These are phyloP conservation scores for Annona cherimola DNA, from an alignment of 164 flowering plant species.

Conservation along the genomic window DNA sequence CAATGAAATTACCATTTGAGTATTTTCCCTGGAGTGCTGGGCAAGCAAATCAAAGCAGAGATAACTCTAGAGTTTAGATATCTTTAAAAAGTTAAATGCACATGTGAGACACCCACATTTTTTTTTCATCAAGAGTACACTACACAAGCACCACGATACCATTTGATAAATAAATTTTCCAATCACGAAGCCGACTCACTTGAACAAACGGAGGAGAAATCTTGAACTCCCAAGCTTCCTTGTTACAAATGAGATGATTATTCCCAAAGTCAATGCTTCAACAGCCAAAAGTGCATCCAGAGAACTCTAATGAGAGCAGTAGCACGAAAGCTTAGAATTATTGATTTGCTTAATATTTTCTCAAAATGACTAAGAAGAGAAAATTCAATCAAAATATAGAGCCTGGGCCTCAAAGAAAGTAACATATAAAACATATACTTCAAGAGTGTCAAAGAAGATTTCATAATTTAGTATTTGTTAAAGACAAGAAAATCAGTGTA, in stretches of 20 bases:
- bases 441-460: no score
- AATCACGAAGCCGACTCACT: slow-evolving; percentile 26
- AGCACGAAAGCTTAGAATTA: not conserved
- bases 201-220: slow-evolving; percentile 33
- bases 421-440: no score
- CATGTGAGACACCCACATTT: not conserved
- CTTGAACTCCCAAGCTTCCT: slow-evolving; percentile 28
- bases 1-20: not conserved
- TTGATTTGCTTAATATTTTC: not conserved
- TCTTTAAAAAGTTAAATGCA: not conserved
- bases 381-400: not conserved
- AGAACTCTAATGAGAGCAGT: slow-evolving; percentile 49
- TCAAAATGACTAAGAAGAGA: not conserved
- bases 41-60: not conserved
- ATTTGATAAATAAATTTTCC: no score
- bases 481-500: not conserved
- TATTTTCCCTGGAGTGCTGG: not conserved
- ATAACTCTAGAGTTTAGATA: not conserved
- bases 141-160: not conserved
- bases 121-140: not conserved
- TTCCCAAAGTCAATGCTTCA: slow-evolving; percentile 52
- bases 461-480: no score
- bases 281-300: slow-evolving; percentile 61
- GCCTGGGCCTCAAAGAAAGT: not conserved
- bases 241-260: slow-evolving; percentile 36